Base-by-base conservation (phyloP, 306 rosid genomes). In the Cyclanthera cordifolia region DNA sequence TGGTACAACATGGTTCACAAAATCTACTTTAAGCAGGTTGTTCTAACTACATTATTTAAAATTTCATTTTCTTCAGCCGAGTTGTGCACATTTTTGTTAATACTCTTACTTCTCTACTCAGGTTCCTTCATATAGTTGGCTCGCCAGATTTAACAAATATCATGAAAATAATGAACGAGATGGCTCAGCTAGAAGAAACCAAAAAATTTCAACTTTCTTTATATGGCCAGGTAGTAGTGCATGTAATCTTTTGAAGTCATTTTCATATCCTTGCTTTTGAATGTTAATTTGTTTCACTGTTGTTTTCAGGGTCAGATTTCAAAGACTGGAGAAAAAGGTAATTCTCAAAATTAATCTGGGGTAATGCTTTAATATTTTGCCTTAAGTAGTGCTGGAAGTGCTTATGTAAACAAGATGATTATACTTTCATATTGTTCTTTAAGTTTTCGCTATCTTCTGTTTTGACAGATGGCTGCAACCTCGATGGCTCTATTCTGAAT, bases 111-210 rank as follows among this genome's bases (percentile, higher is more conserved):
- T 57, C 77, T 73, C 74, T 59, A 68, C 58, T 59, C 83, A 93
- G 98, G 70, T 89, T 93, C 86, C 82, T 93, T 21, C 82, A 82
- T 72, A 39, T 82, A 80, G 81, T 79, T 75, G 76, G 80, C 78
- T 93, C 90, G 27, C 85, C 87, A 2, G 94, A 83, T 72, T 73
- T 84, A 74, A 67, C 76, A 56, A 65, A 66, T 20, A 60, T 37
- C 53, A 74, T 70, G 59, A 73, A 81, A 75, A 73, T 80, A 75
- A 71, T 83, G 65, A 69, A 85, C 57, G 98, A 93, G 85, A 93
- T 93, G 90, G 79, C 82, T 74, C 95, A 82, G 58, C 83, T 93
- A 84, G 94, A 89, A 82, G 96, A 89, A 60, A 77, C 96, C 45
- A 93, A 72, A 78, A 87, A 74, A 37, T 89, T 93, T 75, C 98